A percentile compares a stretch with the other conserved stretches of the same genome.
phyloP scores from a whole-genome alignment of 257 asterid genomes.

The Jacaranda mimosifolia region DNA sequence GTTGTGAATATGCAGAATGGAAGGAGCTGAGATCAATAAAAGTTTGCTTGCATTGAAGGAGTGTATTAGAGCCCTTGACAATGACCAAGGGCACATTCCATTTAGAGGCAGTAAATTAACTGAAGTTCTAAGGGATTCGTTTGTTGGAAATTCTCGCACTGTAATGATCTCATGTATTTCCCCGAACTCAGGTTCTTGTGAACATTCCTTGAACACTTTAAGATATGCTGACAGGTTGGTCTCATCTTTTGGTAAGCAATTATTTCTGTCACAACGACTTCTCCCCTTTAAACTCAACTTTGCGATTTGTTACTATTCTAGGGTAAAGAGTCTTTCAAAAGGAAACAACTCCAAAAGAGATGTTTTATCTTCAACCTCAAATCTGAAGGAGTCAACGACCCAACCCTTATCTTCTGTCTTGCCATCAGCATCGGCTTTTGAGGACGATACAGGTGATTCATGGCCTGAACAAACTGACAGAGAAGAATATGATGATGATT shows the following conservation, averaged over 20 bases:
- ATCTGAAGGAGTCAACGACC: constrained; percentile 78
- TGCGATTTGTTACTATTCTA: constrained; percentile 35
- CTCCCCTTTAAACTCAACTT: constrained; percentile 17
- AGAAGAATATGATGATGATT: constrained; percentile 86
- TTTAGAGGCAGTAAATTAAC: constrained; percentile 98
- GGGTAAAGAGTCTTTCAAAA: constrained; percentile 98
- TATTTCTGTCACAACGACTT: constrained; percentile 4
- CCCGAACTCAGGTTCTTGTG: constrained; percentile 94
- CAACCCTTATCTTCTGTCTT: constrained; percentile 61
- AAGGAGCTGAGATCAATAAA: constrained; percentile 99
- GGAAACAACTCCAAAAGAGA: constrained; percentile 85
- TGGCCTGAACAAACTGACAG: constrained; percentile 88
- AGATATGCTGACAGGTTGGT: constrained; percentile 96
- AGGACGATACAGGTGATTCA: constrained; percentile 82
- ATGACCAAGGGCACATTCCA: constrained; percentile 97
- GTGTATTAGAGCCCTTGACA: constrained; percentile 98
- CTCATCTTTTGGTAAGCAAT: constrained; percentile 1
- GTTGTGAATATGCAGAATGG: constrained; percentile 72
- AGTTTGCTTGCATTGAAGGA: constrained; percentile 98
- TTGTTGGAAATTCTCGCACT: constrained; percentile 95
- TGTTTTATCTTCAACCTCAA: constrained; percentile 63
- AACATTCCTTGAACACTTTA: constrained; percentile 92
- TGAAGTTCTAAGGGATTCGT: constrained; percentile 92
- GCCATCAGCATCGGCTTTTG: constrained; percentile 66
- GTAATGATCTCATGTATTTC: constrained; percentile 96